Evolutionary conservation across 2,329 filamentous ascomycete species (phyloP).

Genomic region (Cylindrodendrum hubeiense): DNA sequence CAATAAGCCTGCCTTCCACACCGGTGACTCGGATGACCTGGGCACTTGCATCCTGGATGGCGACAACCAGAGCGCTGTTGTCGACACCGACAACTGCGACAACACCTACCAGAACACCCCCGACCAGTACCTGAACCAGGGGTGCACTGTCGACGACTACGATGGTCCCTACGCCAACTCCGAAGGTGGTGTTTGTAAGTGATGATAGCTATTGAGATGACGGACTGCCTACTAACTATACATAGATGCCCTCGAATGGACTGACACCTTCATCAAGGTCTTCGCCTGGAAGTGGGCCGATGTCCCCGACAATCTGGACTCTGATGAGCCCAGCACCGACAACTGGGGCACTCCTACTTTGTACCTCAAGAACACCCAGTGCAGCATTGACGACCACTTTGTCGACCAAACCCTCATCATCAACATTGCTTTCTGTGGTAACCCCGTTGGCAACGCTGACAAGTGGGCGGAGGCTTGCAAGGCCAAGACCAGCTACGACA

Average conservation of each 20-base stretch:
- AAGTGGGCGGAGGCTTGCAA: slow-evolving; percentile 35
- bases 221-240: slow-evolving; percentile 18
- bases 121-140: slow-evolving; percentile 52
- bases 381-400: slow-evolving; percentile 75
- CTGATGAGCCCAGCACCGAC: slow-evolving; percentile 67
- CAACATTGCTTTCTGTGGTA: slow-evolving; percentile 81
- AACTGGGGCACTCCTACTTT: slow-evolving; percentile 75
- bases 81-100: slow-evolving; percentile 56
- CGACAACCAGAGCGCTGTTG: slow-evolving; percentile 45
- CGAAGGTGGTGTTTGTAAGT: slow-evolving; percentile 56
- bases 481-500: slow-evolving; percentile 21
- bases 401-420: slow-evolving; percentile 78
- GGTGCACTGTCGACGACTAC: slow-evolving; percentile 56
- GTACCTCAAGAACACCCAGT: slow-evolving; percentile 67
- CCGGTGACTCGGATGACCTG: slow-evolving; percentile 47
- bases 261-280: slow-evolving; percentile 54
- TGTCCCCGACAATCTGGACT: slow-evolving; percentile 51
- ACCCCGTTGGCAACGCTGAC: slow-evolving; percentile 65
- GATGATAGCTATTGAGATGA: slow-evolving; percentile 55
- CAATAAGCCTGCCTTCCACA: slow-evolving; percentile 72
- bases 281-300: slow-evolving; percentile 52
- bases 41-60: slow-evolving; percentile 52
- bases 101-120: slow-evolving; percentile 50
- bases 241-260: slow-evolving; percentile 57
- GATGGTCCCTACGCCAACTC: slow-evolving; percentile 53